Percentiles rank a stretch among this genome's conserved stretches.
Conservation (phyloP, 345 rosid species). For the Gossypium ekmanianum region DNA sequence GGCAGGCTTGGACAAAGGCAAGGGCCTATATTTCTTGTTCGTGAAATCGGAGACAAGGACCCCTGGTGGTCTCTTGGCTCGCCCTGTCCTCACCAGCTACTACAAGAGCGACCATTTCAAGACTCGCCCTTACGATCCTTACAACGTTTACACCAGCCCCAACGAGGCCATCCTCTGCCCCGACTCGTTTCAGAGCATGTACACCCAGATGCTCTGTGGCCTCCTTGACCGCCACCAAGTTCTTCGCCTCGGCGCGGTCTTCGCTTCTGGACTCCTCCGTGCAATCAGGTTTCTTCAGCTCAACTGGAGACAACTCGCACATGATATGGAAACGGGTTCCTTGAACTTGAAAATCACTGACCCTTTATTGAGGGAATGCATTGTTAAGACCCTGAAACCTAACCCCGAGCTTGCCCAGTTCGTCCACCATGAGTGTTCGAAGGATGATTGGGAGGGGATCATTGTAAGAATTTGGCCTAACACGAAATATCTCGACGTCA, state of each 20-base stretch:
- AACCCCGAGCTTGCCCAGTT: slow-evolving; percentile 53
- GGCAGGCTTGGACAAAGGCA: slow-evolving; percentile 86
- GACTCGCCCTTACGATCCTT: slow-evolving; percentile 81
- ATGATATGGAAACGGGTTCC: slow-evolving; percentile 59
- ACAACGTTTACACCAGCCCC: slow-evolving; percentile 88
- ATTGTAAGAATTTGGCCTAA: slow-evolving; percentile 83
- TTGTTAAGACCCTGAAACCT: slow-evolving; percentile 49
- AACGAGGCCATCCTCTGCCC: slow-evolving; percentile 85
- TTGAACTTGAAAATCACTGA: slow-evolving; percentile 50
- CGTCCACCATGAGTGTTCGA: slow-evolving; percentile 42
- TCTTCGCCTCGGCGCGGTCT: slow-evolving; percentile 86
- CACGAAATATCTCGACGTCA: slow-evolving; percentile 84
- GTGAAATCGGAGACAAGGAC: slow-evolving; percentile 88
- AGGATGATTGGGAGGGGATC: slow-evolving; percentile 69
- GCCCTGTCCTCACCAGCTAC: slow-evolving; percentile 95
- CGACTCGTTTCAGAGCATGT: slow-evolving; percentile 96
- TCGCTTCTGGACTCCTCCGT: slow-evolving; percentile 87
- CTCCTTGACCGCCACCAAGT: slow-evolving; percentile 67
- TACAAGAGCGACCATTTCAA: slow-evolving; percentile 88
- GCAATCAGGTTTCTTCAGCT: slow-evolving; percentile 89
- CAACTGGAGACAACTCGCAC: slow-evolving; percentile 58
- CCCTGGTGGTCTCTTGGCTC: slow-evolving; percentile 78
- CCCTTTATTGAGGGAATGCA: slow-evolving; percentile 38
- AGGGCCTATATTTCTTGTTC: slow-evolving; percentile 77
- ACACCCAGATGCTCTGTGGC: slow-evolving; percentile 88